Base-by-base conservation (phyloP, 2,329 filamentous ascomycete genomes). In the Gnomoniopsis smithogilvyi region DNA sequence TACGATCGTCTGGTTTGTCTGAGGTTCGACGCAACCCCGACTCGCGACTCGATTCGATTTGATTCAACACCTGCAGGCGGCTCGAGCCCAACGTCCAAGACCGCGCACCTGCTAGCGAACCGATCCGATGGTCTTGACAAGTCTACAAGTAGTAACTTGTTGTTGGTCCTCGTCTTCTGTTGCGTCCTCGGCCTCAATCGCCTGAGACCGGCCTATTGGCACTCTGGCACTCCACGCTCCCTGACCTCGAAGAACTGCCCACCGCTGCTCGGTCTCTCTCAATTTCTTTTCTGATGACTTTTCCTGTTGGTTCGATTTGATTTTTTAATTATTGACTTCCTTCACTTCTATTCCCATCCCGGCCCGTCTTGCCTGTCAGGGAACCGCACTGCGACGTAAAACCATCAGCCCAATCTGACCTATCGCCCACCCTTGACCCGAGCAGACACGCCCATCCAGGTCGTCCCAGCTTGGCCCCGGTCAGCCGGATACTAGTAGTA, bases 381-480 rank as follows among this genome's bases (percentile, higher is more conserved):
- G 43, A 47, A 21, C 45, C 24, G 11, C 19, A 21, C 45, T 47
- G 11, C 19, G 45, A 24, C 45, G 45, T 47, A 6, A 47, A 47
- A 3, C 8, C 19, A 45, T 21, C 19, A 50, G 21, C 46, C 46
- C 46, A 45, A 55, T 34, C 46, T 50, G 54, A 33, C 46, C 21
- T 56, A 22, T 43, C 54, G 54, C 49, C 46, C 54, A 50, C 17
- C 36, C 54, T 56, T 49, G 54, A 41, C 33, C 54, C 21, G 45
- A 47, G 41, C 45, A 47, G 45, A 22, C 21, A 47, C 45, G 30
- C 46, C 14, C 17, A 50, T 22, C 36, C 24, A 12, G 21, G 17
- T 56, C 48, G 60, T 41, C 46, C 56, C 34, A 62, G 48, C 61
- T 52, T 43, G 43, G 49, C 45, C 24, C 59, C 36, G 26, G 55